Evolutionary conservation across 2,329 filamentous ascomycete species (phyloP).

Genomic region (Lachnellula cervina): DNA sequence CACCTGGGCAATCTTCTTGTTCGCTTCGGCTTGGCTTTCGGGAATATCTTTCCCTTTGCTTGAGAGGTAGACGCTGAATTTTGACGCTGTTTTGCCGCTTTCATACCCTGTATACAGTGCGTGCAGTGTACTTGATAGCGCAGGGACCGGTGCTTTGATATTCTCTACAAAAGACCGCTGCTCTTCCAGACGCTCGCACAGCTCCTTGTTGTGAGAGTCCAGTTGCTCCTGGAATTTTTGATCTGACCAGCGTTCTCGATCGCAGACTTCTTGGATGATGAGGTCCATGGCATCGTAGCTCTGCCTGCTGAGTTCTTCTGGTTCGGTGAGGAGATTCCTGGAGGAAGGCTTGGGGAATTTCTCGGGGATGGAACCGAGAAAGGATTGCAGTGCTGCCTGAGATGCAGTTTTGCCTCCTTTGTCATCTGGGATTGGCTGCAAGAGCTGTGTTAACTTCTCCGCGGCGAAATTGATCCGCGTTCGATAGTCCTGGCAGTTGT

Average conservation of each 20-base stretch:
- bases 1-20: constrained; percentile 4
- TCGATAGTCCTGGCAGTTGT: constrained; percentile 19
- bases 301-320: constrained; percentile 17
- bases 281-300: constrained; percentile 19
- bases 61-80: constrained; percentile 18
- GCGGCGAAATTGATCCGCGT: constrained; percentile 17
- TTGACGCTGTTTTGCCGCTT: constrained; percentile 16
- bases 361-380: background rate
- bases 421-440: constrained; percentile 3
- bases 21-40: constrained; percentile 16
- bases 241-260: constrained; percentile 13
- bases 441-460: constrained; percentile 20
- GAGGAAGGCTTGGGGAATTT: constrained; percentile 3
- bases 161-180: constrained; percentile 3
- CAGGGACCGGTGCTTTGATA: constrained; percentile 12
- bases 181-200: constrained; percentile 14
- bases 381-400: background rate
- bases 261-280: constrained; percentile 17
- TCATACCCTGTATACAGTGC: constrained; percentile 28
- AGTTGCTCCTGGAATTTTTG: constrained; percentile 13
- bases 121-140: constrained; percentile 24
- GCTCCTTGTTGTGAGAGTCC: constrained; percentile 13
- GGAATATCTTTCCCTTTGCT: constrained; percentile 13
- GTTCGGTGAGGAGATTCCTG: constrained; percentile 14
- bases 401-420: constrained; percentile 4